Conservation (phyloP, 352 stramenopile species). For the Globisporangium nagaii region DNA sequence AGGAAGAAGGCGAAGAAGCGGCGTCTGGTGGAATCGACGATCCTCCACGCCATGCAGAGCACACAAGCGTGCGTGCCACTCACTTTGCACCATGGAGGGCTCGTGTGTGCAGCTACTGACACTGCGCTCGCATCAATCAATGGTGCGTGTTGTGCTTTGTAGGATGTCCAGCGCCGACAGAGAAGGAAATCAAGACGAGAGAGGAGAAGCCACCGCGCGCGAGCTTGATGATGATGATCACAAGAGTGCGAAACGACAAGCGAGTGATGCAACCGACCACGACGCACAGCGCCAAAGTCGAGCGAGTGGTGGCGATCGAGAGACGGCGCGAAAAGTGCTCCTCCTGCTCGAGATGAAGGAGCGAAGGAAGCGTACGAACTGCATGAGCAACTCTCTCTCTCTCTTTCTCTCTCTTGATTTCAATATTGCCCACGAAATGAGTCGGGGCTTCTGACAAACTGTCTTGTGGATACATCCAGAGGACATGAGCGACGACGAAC, state of each 20-base stretch:
- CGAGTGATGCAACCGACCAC: conserved; percentile 1
- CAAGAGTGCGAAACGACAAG: not conserved
- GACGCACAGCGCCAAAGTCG: not conserved
- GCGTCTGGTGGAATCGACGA: conserved; percentile 1
- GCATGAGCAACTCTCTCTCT: not conserved
- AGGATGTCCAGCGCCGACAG: not conserved
- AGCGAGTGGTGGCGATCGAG: not conserved
- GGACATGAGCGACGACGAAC: conserved; percentile 4
- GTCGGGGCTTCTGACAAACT: not conserved
- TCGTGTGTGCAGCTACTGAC: not conserved
- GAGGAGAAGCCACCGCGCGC: no score
- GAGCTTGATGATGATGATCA: not conserved
- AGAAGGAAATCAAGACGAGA: not conserved
- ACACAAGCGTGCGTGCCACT: not conserved
- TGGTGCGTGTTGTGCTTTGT: not conserved
- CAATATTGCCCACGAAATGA: no score
- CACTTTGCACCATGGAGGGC: not conserved
- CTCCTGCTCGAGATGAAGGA: conserved; percentile 13
- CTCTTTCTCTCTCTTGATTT: not conserved
- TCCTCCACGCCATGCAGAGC: conserved; percentile 1
- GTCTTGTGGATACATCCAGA: not conserved
- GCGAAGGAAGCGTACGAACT: conserved; percentile 10
- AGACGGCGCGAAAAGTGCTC: conserved; percentile 15
- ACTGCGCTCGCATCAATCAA: not conserved
- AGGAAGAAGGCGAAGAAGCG: conserved; percentile 10